A percentile compares a stretch with the other conserved stretches of the same genome.
Evolutionary conservation across 768 basidiomycete genomes (phyloP).

Genomic region (Phaeolepiota aurea): DNA sequence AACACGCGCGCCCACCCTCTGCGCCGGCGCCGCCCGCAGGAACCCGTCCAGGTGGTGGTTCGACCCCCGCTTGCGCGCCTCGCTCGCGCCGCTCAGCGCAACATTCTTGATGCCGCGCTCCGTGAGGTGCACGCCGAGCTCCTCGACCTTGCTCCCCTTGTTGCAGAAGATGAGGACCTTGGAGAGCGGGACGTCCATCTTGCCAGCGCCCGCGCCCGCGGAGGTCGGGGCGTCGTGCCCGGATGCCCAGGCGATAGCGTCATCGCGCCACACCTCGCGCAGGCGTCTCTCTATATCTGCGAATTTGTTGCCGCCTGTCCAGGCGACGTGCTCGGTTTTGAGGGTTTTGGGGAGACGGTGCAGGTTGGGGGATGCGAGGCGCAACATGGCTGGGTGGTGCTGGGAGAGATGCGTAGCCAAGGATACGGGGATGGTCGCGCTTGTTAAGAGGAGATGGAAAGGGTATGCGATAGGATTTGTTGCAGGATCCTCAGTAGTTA

Average conservation of each 20-base stretch:
- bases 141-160: slow-evolving; percentile 56
- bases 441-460: slow-evolving; percentile 75
- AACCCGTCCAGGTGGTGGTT: slow-evolving; percentile 78
- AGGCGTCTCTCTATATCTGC: slow-evolving; percentile 75
- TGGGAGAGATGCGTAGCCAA: slow-evolving; percentile 56
- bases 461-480: slow-evolving; percentile 44
- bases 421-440: slow-evolving; percentile 80
- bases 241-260: slow-evolving; percentile 22
- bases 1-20: slow-evolving; percentile 4
- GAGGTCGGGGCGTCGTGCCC: not conserved
- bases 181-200: slow-evolving; percentile 27
- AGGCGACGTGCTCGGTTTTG: slow-evolving; percentile 62
- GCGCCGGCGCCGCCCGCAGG: slow-evolving; percentile 26
- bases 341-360: slow-evolving; percentile 72
- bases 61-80: slow-evolving; percentile 51
- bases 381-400: slow-evolving; percentile 53
- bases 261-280: slow-evolving; percentile 66
- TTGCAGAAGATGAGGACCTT: slow-evolving; percentile 85
- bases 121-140: slow-evolving; percentile 49
- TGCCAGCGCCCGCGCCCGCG: slow-evolving; percentile 8
- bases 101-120: slow-evolving; percentile 55
- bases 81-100: slow-evolving; percentile 56
- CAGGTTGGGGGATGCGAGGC: slow-evolving; percentile 73
- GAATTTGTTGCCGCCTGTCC: slow-evolving; percentile 74
- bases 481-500: slow-evolving; percentile 4